Evolutionary conservation across 2,329 filamentous ascomycete species (phyloP).

Genomic region (Fusarium devonianum): DNA sequence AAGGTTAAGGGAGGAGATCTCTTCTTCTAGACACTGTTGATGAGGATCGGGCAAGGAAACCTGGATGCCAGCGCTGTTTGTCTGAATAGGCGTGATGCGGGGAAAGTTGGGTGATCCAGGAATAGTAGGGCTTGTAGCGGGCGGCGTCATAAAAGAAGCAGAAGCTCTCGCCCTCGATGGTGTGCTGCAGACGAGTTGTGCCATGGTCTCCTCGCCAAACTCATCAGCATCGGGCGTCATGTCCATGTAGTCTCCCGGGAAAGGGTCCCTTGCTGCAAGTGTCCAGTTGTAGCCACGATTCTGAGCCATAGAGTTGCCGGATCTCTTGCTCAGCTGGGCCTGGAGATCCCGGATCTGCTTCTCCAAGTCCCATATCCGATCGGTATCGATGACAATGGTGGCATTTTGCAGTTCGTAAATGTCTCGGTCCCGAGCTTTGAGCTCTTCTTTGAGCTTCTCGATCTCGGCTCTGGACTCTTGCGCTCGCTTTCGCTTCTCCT

Average conservation of each 20-base stretch:
- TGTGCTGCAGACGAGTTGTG: slow-evolving; percentile 60
- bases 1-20: slow-evolving; percentile 57
- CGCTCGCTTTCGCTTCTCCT: slow-evolving; percentile 53
- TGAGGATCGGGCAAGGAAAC: slow-evolving; percentile 51
- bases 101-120: slow-evolving; percentile 50
- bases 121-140: slow-evolving; percentile 58
- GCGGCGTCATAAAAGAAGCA: slow-evolving; percentile 62
- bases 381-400: slow-evolving; percentile 58
- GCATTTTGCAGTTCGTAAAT: slow-evolving; percentile 61
- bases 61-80: slow-evolving; percentile 22
- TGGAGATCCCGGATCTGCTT: slow-evolving; percentile 49
- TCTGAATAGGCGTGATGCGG: slow-evolving; percentile 7
- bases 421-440: slow-evolving; percentile 60
- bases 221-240: slow-evolving; percentile 47
- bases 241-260: slow-evolving; percentile 53
- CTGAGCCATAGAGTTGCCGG: slow-evolving; percentile 31
- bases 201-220: slow-evolving; percentile 61
- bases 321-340: slow-evolving; percentile 42
- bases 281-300: slow-evolving; percentile 58
- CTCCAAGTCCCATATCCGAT: slow-evolving; percentile 53
- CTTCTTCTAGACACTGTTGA: slow-evolving; percentile 52
- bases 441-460: slow-evolving; percentile 54
- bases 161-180: slow-evolving; percentile 55
- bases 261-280: slow-evolving; percentile 57
- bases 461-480: slow-evolving; percentile 56